These are phyloP conservation scores for Ophioceras dolichostomum DNA, from an alignment of 2,329 filamentous ascomycete species.

Conservation along the genomic window DNA sequence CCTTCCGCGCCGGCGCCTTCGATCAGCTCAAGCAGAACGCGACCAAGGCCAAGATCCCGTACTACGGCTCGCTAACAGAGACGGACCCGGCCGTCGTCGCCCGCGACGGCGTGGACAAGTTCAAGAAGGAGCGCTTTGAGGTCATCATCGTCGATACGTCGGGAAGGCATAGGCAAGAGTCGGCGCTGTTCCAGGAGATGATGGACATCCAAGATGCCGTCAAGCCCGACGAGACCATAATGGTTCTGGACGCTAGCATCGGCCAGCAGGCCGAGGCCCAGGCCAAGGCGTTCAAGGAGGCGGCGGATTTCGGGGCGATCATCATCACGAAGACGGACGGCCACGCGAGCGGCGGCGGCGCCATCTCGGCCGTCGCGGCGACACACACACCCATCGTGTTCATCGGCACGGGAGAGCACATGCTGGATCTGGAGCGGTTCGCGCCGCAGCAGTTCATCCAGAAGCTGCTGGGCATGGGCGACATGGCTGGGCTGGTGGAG, in stretches of 20 bases:
- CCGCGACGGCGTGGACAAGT: slow-evolving; percentile 92
- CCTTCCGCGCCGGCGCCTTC: slow-evolving; percentile 95
- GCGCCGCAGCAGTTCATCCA: slow-evolving; percentile 86
- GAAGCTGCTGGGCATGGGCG: slow-evolving; percentile 93
- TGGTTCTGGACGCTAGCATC: slow-evolving; percentile 94
- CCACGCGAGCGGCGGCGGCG: slow-evolving; percentile 88
- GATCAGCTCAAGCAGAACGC: slow-evolving; percentile 98
- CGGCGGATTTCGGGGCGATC: slow-evolving; percentile 93
- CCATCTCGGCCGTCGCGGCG: slow-evolving; percentile 92
- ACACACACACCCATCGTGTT: slow-evolving; percentile 97
- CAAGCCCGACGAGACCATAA: slow-evolving; percentile 89
- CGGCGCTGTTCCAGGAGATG: slow-evolving; percentile 95
- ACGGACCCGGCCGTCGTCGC: slow-evolving; percentile 91
- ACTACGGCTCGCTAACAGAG: slow-evolving; percentile 93
- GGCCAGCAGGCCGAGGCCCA: slow-evolving; percentile 93
- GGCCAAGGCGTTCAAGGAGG: slow-evolving; percentile 92
- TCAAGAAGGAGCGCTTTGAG: slow-evolving; percentile 97
- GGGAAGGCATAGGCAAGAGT: slow-evolving; percentile 87
- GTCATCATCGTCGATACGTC: slow-evolving; percentile 98
- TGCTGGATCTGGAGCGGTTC: slow-evolving; percentile 89
- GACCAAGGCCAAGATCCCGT: slow-evolving; percentile 96
- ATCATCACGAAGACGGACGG: slow-evolving; percentile 99
- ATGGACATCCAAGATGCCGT: slow-evolving; percentile 88
- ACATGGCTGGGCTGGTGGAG: slow-evolving; percentile 89
- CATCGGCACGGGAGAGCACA: slow-evolving; percentile 94